Base-by-base conservation (phyloP, 108 stramenopile species). In the Nannochloropsis salina region DNA sequence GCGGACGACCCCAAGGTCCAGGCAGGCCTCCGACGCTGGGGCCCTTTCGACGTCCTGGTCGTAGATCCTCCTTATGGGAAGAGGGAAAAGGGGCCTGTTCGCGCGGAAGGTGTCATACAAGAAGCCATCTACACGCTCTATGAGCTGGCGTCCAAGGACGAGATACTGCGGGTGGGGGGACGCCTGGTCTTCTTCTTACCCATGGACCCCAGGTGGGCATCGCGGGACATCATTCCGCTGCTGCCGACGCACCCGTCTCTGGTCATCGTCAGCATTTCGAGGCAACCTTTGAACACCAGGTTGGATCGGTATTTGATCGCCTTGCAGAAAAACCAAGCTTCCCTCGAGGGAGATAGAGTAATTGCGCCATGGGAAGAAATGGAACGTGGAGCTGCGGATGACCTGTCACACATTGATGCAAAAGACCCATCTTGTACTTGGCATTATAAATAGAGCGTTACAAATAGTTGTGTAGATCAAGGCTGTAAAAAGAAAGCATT, bases 291-390 rank as follows among this genome's bases (percentile, higher is more conserved):
- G n/a, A 74, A 74, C 61, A 74, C 61, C 61, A 15, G 61, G 61
- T n/a, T 74, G 61, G 61, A 74, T 74, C 61, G 61, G n/a, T 74
- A 74, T 74, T 74, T 74, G 61, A 74, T 74, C n/a, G n/a, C 61
- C 61, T 74, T 74, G n/a, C 61, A 74, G 20, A 74, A 74, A n/a
- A 15, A 1, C 61, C 61, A n/a, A 6, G 61, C 61, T n/a, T 15
- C 61, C 20, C 61, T 0, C 61, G 61, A 74, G n/a, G 61, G 61
- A 74, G 61, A 74, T 4, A 74, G 8, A 74, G 61, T 74, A 1
- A 74, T 74, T n/a, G n/a, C n/a, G 61, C 61, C 61, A n/a, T 1
- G n/a, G 31, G 31, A 31, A 31, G 31, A 31, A 31, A 31, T 31
- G 31, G 31, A 31, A 31, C 31, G 31, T 74, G 61, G 15, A 6